phyloP scores from a whole-genome alignment of 768 basidiomycete species.

The Clavulina sp. region DNA sequence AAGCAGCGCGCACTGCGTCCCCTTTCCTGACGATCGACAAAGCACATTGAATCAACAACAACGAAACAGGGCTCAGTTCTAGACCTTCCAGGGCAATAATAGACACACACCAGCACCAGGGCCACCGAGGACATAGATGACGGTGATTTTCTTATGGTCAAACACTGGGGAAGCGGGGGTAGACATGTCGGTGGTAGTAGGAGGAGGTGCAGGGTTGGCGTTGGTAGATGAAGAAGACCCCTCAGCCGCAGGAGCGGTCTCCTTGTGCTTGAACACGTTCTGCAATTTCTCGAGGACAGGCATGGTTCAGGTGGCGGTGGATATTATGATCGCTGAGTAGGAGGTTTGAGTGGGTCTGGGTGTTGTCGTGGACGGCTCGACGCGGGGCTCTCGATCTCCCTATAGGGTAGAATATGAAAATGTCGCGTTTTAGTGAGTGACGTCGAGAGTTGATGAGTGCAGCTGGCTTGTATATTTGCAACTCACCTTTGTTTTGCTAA shows the following conservation, averaged over 20 bases:
- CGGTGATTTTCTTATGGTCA: constrained; percentile 54
- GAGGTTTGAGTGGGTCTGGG: constrained; percentile 10
- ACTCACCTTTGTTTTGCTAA: not conserved
- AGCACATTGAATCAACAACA: not conserved
- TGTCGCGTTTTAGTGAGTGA: no score
- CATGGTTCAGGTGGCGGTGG: constrained; percentile 3
- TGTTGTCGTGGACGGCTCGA: constrained; percentile 8
- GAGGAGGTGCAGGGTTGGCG: not conserved
- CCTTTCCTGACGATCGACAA: constrained; percentile 50
- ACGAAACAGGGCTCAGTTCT: no score
- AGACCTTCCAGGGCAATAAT: not conserved
- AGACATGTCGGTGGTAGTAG: not conserved
- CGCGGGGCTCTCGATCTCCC: constrained; percentile 7
- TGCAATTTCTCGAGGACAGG: constrained; percentile 6
- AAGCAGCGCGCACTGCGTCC: constrained; percentile 78
- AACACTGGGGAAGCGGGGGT: constrained; percentile 30
- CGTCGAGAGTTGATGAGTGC: no score
- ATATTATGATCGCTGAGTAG: not conserved
- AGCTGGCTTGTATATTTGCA: no score
- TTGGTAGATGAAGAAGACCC: not conserved
- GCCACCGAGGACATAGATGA: constrained; percentile 91
- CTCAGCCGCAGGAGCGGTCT: not conserved
- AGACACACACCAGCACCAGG: constrained; percentile 65
- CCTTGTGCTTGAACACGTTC: constrained; percentile 7
- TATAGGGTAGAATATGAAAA: constrained; percentile 3